Conservation (phyloP, 129 eudicot genomes). For the Pulicaria dysenterica region DNA sequence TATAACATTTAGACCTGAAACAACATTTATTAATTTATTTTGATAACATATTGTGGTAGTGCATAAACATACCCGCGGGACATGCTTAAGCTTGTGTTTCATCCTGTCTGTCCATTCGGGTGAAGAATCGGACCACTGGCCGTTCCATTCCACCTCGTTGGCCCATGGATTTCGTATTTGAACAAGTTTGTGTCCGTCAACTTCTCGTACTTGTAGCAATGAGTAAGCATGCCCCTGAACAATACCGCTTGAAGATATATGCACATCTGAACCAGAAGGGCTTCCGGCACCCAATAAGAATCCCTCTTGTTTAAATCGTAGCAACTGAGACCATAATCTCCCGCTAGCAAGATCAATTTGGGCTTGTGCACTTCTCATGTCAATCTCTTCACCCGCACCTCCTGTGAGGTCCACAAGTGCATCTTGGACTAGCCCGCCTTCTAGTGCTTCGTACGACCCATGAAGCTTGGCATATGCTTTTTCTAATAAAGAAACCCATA, state of each 20-base stretch:
- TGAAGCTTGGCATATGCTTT: slow-evolving; percentile 98
- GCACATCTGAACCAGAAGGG: slow-evolving; percentile 98
- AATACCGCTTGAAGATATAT: slow-evolving; percentile 91
- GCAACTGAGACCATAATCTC: slow-evolving; percentile 93
- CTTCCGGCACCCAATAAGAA: slow-evolving; percentile 97
- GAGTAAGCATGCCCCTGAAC: slow-evolving; percentile 99
- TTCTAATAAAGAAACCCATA: slow-evolving; percentile 93
- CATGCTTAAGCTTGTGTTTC: slow-evolving; percentile 93
- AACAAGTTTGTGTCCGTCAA: slow-evolving; percentile 89
- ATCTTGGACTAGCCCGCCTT: slow-evolving; percentile 99
- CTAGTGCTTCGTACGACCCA: slow-evolving; percentile 98
- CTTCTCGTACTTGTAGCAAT: slow-evolving; percentile 91
- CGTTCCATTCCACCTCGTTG: slow-evolving; percentile 98
- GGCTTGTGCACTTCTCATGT: slow-evolving; percentile 97
- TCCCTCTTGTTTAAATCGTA: slow-evolving; percentile 96
- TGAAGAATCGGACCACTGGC: slow-evolving; percentile 98
- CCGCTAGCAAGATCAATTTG: slow-evolving; percentile 99
- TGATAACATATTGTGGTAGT: neutral
- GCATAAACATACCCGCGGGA: slow-evolving; percentile 59
- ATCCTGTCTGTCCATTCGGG: slow-evolving; percentile 98
- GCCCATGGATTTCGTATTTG: slow-evolving; percentile 99
- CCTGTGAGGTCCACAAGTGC: slow-evolving; percentile 99
- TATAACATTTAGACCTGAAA: neutral
- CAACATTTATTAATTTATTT: too few species aligned
- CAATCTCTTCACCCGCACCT: slow-evolving; percentile 99